Base-by-base conservation (phyloP, 73 alveolate genomes). In the Symbiodinium pilosum region DNA sequence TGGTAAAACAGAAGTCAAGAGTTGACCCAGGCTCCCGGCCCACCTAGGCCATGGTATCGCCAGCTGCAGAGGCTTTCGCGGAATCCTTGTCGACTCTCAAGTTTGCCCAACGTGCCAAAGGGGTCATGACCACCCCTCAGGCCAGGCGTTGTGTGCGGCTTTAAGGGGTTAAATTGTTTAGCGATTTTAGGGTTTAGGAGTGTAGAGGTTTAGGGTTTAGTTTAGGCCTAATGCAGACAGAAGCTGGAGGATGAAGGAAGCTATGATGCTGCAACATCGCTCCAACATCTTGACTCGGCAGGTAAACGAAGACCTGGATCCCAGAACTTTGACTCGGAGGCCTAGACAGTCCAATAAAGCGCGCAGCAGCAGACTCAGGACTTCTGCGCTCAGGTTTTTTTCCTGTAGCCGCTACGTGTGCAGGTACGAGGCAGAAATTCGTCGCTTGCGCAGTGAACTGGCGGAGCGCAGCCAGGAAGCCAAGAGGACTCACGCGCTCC, bases 91-190 rank as follows among this genome's bases (percentile, higher is more conserved):
- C 99, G 0, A 99, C 99, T 40, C 99, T 99, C 54, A 99, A 99
- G 94, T 99, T 99, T 92, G 99, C 99, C 40, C 99, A 99, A 93
- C 99, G 99, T 87, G 99, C 99, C 51, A 99, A 99, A 99, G 99
- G 99, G 93, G 99, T 99, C 40, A 99, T 99, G 99, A 99, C 99
- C 95, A 99, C 99, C 30, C 99, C 99, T 18, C 99, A 99, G 81
- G 99, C 99, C 52, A 99, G 99, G 94, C 99, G 99, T 96, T 3
- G 21, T 20, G 77, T 34, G n/a, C n/a, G 77, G 11, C 77, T 5
- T 14, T 47, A n/a, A n/a, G n/a, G n/a, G n/a, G n/a, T n/a, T n/a
- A n/a, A n/a, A n/a, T n/a, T n/a, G n/a, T n/a, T n/a, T n/a, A n/a
- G n/a, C n/a, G n/a, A n/a, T n/a, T n/a, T n/a, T n/a, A n/a, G n/a